Evolutionary conservation across 1,139 yeast genomes (phyloP), one percentile per base, ranked within the genome.

Genomic region (Nakaseomyces glabratus): DNA sequence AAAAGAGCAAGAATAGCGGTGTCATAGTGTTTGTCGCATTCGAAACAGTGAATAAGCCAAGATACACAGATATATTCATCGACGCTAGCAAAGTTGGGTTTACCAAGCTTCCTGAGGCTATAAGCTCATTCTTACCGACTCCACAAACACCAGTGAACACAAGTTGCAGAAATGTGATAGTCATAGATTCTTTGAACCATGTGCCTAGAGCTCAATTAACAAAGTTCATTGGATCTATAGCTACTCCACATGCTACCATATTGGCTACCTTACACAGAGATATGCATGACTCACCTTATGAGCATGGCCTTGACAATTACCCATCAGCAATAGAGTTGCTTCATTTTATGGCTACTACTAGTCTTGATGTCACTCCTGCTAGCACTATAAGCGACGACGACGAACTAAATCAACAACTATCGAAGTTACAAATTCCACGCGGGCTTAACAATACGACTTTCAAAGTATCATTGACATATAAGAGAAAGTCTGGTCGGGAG

Each of bases 401-500:
- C n/a, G 81, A 76, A 35, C 51, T 69, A 16, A 75, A 69, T 10
- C 56, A 56, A 8, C 55, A 60, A 11, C 46, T 73, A 2, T 53
- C 61, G n/a, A 57, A 52, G 16, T 61, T 74, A 34, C 61, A 65
- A 33, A 52, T 79, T 20, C 81, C 82, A 3, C 58, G 67, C 34
- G 61, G 66, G 2, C 60, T 74, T 39, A 78, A 84, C 48, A 61
- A 60, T 20, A 42, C 61, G 0, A 44, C 28, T 1, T 81, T 76
- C 52, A 61, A 61, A 33, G 55, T 77, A 1, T 62, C 62, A 5
- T 57, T 90, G 36, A 73, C 71, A 4, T 82, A 79, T 49, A 68
- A 93, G 40, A 69, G 96, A 38, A 81, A 81, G 51, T 82, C 95
- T 0, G 98, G 98, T 0, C 67, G 95, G 37, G 72, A 93, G 0